phyloP scores from a whole-genome alignment of 768 basidiomycete species.

The Lactarius deliciosus region DNA sequence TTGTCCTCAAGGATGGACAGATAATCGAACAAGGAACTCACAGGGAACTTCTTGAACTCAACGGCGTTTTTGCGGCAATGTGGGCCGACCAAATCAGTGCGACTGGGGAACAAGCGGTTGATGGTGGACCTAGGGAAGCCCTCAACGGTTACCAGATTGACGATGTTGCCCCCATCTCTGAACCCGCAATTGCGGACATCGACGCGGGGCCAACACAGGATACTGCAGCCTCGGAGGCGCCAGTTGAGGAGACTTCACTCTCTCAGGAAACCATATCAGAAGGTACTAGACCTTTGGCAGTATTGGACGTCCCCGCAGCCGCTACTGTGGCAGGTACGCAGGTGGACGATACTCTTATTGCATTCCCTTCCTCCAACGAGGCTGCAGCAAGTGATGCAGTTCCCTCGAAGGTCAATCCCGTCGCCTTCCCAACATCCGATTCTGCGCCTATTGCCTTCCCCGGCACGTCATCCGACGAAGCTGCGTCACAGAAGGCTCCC shows the following conservation, averaged over 20 bases:
- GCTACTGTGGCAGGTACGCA: constrained; percentile 35
- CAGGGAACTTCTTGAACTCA: constrained; percentile 67
- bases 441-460: constrained; percentile 38
- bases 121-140: constrained; percentile 42
- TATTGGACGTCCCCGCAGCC: constrained; percentile 17
- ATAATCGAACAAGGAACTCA: constrained; percentile 83
- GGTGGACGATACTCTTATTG: constrained; percentile 34
- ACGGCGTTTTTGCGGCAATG: constrained; percentile 79
- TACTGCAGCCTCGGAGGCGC: constrained; percentile 22
- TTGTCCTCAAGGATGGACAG: constrained; percentile 88
- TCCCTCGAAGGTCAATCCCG: constrained; percentile 29
- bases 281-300: constrained; percentile 1
- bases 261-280: constrained; percentile 20
- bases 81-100: constrained; percentile 84
- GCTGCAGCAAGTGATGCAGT: constrained; percentile 34
- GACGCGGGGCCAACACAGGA: constrained; percentile 26
- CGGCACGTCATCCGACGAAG: constrained; percentile 33
- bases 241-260: constrained; percentile 25
- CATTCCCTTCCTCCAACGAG: constrained; percentile 38
- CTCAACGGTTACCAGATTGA: constrained; percentile 49
- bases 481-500: constrained; percentile 36
- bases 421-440: constrained; percentile 40
- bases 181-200: constrained; percentile 15
- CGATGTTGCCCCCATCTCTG: constrained; percentile 25
- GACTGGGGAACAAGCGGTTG: constrained; percentile 50